Evolutionary conservation across 2,329 filamentous ascomycete genomes (phyloP), one percentile per base, ranked within the genome.

Genomic region (Aureobasidium vineae): DNA sequence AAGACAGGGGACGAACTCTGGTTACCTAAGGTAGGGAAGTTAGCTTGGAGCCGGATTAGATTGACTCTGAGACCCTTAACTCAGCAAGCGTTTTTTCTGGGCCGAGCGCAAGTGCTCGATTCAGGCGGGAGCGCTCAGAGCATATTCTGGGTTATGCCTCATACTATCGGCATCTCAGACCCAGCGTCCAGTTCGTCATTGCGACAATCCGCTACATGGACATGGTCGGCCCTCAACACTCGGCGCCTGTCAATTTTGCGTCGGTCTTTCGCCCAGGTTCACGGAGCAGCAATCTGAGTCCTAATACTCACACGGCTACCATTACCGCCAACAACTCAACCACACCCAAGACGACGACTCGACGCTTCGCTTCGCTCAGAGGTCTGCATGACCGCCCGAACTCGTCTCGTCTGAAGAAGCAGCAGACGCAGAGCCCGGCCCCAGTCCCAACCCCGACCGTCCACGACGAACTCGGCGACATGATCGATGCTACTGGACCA

Each of bases 401-500:
- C 28, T 28, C 59, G 15, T 63, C 59, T 21, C 47, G 61, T 23
- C 38, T 64, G 61, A 64, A 64, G 61, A 64, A 64, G 47, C 61
- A 43, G 26, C 49, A 38, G 61, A 33, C n/a, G 28, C 43, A 47
- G 28, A 28, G 41, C 5, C 36, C 8, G 13, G 33, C 53, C 1
- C 21, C 13, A 19, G 36, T 43, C 43, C 10, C 41, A 11, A 6
- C 43, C 41, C 28, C 57, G 41, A 61, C 61, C 10, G 31, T 49
- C 47, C 59, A 52, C 26, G 64, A 69, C 59, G 70, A 73, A 63
- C 71, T 71, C 53, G 70, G 69, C 71, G 75, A 72, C 63, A 76
- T 76, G 74, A 71, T 75, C 60, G 72, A 73, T 63, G 67, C 71
- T 38, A 74, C 73, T 63, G 69, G 68, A 16, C 71, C 72, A 33